Conservation (phyloP, 129 eudicot genomes). For the Ambrosia artemisiifolia region DNA sequence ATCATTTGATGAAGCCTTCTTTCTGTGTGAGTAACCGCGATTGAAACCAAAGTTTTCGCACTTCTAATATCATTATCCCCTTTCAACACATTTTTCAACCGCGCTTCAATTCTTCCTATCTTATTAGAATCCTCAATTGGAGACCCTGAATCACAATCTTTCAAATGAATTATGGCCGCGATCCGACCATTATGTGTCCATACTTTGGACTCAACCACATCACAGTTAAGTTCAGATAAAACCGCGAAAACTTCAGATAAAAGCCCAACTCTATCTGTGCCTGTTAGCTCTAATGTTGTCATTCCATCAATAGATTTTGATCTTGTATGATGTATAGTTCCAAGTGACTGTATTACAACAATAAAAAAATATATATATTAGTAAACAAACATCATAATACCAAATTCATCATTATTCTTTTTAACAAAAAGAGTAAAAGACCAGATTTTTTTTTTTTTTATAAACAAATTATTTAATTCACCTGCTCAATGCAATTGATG, state of each 20-base stretch:
- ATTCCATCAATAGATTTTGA: constrained; percentile 53
- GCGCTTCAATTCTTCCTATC: constrained; percentile 50
- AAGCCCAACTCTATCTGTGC: constrained; percentile 84
- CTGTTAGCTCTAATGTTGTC: constrained; percentile 80
- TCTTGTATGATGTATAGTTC: constrained; percentile 47
- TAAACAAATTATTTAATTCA: constrained; percentile 12
- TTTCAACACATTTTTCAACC: constrained; percentile 68
- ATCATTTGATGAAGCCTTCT: constrained; percentile 94
- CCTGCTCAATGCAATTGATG: constrained; percentile 82
- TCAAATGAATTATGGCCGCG: constrained; percentile 67
- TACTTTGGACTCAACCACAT: constrained; percentile 78
- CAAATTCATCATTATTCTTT: neutral
- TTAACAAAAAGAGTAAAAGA: neutral
- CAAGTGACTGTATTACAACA: constrained; percentile 57
- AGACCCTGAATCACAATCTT: constrained; percentile 66
- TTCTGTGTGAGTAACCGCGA: constrained; percentile 80
- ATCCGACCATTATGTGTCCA: constrained; percentile 94
- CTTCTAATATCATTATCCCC: constrained; percentile 85
- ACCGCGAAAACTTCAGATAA: constrained; percentile 86
- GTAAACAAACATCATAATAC: neutral
- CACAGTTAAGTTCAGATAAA: constrained; percentile 55
- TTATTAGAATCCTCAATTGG: constrained; percentile 63
- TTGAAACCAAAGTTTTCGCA: constrained; percentile 65
- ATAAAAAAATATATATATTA: neutral
- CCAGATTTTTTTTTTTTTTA: neutral